Evolutionary conservation across 202 grass and related monocot genomes (phyloP), one percentile per base, ranked within the genome.

Genomic region (Carex arenaria): DNA sequence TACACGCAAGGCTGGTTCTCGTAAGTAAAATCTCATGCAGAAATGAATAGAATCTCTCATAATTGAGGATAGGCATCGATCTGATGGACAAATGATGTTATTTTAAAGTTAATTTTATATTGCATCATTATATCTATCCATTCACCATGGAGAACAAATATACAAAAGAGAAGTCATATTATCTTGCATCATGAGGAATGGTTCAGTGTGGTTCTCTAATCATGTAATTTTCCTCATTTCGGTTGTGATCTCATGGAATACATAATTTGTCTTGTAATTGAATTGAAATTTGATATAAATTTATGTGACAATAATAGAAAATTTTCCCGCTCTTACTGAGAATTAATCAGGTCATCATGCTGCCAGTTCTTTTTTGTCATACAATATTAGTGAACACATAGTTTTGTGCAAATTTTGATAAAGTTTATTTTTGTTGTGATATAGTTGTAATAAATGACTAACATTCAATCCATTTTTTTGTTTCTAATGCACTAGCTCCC

Each of bases 1-100:
- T 83, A 89, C 92, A 52, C 4, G 67, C 67, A 93, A 91, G 64
- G 79, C 61, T 80, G 20, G 38, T 54, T 84, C 89, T 78, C 56
- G 88, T 84, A 84, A 80, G 45, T 67, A 34, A 26, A 14, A 70
- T 72, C 45, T 73, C 70, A 73, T 28, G 11, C 11, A 28, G 2
- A 23, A 47, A 32, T 71, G 40, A 22, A 67, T 38, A 20, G 22
- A 63, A 1, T 28, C 32, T 32, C 32, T 32, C 61, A 36, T 32
- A 36, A 14, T 40, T n/a, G 32, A 68, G 8, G 1, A 38, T 68
- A 54, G 15, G 23, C 5, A 52, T 40, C 38, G 1, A 32, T 32
- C 32, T 26, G 0, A 26, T 26, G 26, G 26, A 26, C 26, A 26
- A 26, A 26, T 26, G 26, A 26, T 26, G 26, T 26, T 18, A 14